Evolutionary conservation across 805 yeast genomes (phyloP), one percentile per base, ranked within the genome.

Genomic region (Saccharomycopsis sp.): DNA sequence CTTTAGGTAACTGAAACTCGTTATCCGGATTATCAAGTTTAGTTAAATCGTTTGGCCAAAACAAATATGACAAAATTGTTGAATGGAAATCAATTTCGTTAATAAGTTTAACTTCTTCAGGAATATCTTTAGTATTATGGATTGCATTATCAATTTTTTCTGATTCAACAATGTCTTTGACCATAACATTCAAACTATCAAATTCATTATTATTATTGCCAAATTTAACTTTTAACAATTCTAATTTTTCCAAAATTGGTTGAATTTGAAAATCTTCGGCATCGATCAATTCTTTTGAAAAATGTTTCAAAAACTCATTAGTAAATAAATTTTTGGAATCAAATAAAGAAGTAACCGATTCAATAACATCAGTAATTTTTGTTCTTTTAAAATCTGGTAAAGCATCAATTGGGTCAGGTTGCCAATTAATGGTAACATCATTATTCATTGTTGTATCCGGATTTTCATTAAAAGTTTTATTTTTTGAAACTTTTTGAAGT

Each of bases 401-500:
- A 0, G 95, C 94, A 60, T 86, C 95, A 13, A 83, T 69, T 0
- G 95, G 95, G 50, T 84, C 94, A 0, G 95, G 95, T 6, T 57
- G 56, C 95, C 95, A 85, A n/a, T n/a, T n/a, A n/a, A n/a, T n/a
- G n/a, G n/a, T n/a, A n/a, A n/a, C n/a, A n/a, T n/a, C n/a, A n/a
- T n/a, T n/a, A n/a, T n/a, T n/a, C n/a, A n/a, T n/a, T n/a, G n/a
- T n/a, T n/a, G n/a, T n/a, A n/a, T n/a, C n/a, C n/a, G n/a, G n/a
- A n/a, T n/a, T n/a, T n/a, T n/a, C n/a, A n/a, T n/a, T n/a, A n/a
- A n/a, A n/a, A n/a, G n/a, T n/a, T n/a, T n/a, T n/a, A n/a, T n/a
- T n/a, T n/a, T n/a, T n/a, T n/a, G n/a, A n/a, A n/a, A n/a, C n/a
- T n/a, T n/a, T n/a, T n/a, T n/a, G n/a, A n/a, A n/a, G n/a, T n/a